phyloP scores from a whole-genome alignment of 345 rosid genomes.

The Salix dunnii region DNA sequence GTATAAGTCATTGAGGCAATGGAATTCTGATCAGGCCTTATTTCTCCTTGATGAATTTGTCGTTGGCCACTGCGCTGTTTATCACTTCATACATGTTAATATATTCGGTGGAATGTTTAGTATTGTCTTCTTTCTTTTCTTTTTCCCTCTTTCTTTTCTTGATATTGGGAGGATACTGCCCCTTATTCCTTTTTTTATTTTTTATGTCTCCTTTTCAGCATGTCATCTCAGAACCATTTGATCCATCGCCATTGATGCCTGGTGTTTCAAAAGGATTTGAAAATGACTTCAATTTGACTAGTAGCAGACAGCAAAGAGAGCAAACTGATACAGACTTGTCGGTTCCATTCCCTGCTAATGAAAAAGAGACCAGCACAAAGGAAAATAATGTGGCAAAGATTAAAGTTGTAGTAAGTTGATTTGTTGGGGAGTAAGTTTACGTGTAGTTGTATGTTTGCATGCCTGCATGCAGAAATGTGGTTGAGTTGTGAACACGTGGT shows the following conservation, averaged over 20 bases:
- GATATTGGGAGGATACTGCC: background rate
- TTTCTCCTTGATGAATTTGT: background rate
- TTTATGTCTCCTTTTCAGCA: conserved; percentile 54
- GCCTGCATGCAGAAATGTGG: background rate
- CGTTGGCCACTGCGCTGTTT: background rate
- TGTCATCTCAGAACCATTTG: conserved; percentile 85
- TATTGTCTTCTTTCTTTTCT: background rate
- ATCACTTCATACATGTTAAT: background rate
- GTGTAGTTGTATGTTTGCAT: background rate
- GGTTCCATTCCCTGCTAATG: conserved; percentile 38
- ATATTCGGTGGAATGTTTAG: background rate
- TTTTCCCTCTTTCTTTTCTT: background rate
- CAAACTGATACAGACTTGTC: conserved; percentile 59
- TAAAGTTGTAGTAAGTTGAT: conserved; percentile 86
- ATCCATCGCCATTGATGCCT: conserved; percentile 87
- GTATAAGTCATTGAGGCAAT: background rate
- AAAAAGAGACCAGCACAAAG: conserved; percentile 63
- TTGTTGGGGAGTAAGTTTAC: conserved; percentile 1
- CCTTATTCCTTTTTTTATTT: background rate
- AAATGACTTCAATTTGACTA: conserved; percentile 52
- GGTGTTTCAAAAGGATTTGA: conserved; percentile 61
- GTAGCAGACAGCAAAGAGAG: conserved; percentile 42
- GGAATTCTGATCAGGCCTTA: background rate
- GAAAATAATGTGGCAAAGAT: conserved; percentile 90
- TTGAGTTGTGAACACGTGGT: background rate